Percentiles rank a stretch among this genome's conserved stretches.
These are phyloP conservation scores for Lotmaria passim DNA, from an alignment of 208 protist species.

Conservation along the genomic window DNA sequence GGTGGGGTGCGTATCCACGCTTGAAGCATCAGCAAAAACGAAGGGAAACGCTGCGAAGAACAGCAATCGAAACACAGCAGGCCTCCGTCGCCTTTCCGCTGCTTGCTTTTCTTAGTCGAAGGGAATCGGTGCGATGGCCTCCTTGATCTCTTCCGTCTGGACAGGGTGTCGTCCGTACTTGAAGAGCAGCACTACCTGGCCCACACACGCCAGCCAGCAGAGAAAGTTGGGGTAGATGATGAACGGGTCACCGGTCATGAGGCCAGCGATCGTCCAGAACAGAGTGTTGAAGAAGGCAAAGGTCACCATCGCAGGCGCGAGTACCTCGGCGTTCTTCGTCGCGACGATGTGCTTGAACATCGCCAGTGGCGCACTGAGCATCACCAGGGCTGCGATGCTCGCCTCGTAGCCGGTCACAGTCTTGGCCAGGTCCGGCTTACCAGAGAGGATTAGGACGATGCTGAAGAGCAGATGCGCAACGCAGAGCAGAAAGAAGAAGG, in stretches of 20 bases:
- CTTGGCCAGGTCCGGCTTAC: constrained; percentile 25
- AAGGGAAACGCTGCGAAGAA: background rate
- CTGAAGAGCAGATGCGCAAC: constrained; percentile 36
- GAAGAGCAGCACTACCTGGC: constrained; percentile 51
- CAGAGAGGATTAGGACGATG: constrained; percentile 38
- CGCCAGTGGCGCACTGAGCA: constrained; percentile 57
- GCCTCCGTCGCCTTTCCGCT: background rate
- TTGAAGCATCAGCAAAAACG: background rate
- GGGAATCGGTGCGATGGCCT: constrained; percentile 49
- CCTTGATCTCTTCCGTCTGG: constrained; percentile 31
- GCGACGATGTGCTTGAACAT: constrained; percentile 61
- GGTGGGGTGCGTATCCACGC: background rate
- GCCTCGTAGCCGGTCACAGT: constrained; percentile 54
- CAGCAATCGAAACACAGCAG: too few relatives aligned
- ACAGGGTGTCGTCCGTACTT: constrained; percentile 45
- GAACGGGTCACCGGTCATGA: constrained; percentile 50
- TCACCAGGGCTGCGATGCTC: constrained; percentile 47
- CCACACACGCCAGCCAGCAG: constrained; percentile 40
- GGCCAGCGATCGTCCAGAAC: constrained; percentile 56
- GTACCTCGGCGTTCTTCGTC: constrained; percentile 58
- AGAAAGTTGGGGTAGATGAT: constrained; percentile 50
- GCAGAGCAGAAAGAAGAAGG: constrained; percentile 44
- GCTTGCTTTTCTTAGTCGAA: constrained; percentile 33
- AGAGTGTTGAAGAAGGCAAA: constrained; percentile 68
- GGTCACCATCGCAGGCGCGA: constrained; percentile 55